phyloP scores from a whole-genome alignment of 257 asterid species.

The Galeopsis tetrahit region DNA sequence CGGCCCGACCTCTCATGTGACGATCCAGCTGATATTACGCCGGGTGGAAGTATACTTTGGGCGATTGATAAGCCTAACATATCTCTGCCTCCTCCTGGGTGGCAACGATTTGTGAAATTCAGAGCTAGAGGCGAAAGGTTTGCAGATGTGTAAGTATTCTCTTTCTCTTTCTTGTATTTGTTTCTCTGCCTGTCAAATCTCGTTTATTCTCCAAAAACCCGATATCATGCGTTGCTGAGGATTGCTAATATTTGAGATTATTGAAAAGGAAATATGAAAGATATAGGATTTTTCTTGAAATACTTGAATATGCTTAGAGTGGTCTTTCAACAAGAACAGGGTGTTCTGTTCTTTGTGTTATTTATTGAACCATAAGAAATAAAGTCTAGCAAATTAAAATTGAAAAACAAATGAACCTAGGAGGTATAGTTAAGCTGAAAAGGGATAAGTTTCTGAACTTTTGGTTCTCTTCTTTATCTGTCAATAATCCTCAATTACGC shows the following conservation, averaged over 20 bases:
- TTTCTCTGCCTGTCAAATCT: slow-evolving; percentile 11
- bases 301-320: background rate
- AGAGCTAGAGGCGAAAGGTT: slow-evolving; percentile 88
- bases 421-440: slow-evolving; percentile 10
- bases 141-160: slow-evolving; percentile 82
- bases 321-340: background rate
- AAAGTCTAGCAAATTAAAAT: slow-evolving; percentile 2
- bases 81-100: slow-evolving; percentile 80
- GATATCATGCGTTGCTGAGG: slow-evolving; percentile 4
- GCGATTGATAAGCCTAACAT: slow-evolving; percentile 89
- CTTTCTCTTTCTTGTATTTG: slow-evolving; percentile 3
- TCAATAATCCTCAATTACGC: background rate
- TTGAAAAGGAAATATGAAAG: background rate
- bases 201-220: background rate
- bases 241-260: background rate
- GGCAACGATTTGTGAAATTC: slow-evolving; percentile 77
- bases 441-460: background rate
- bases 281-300: background rate
- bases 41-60: slow-evolving; percentile 87
- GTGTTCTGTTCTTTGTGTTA: background rate
- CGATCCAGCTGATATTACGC: slow-evolving; percentile 71
- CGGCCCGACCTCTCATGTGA: slow-evolving; percentile 67
- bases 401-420: background rate
- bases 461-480: background rate
- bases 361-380: slow-evolving; percentile 2